Conservation (phyloP, 768 basidiomycete species). For the Gymnopilus dilepis region DNA sequence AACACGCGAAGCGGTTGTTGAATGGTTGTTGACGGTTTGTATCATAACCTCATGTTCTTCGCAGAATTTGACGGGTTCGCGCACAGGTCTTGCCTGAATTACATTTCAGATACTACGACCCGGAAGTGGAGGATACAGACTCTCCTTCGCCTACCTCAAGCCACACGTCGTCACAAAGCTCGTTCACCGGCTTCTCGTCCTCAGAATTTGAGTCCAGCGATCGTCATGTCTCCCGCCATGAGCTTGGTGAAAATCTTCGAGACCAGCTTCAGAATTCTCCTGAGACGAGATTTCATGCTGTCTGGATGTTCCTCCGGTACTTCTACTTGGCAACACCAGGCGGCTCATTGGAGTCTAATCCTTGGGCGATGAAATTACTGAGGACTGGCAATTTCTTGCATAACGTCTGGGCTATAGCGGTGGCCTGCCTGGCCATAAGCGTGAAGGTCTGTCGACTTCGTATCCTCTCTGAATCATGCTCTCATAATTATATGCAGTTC, state of each 20-base stretch:
- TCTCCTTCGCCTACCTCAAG: slow-evolving; percentile 18
- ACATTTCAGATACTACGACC: slow-evolving; percentile 18
- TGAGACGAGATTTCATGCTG: slow-evolving; percentile 71
- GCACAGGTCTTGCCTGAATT: slow-evolving; percentile 27
- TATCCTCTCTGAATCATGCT: not conserved
- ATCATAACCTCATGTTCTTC: slow-evolving; percentile 21
- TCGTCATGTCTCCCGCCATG: slow-evolving; percentile 10
- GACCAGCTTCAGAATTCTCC: slow-evolving; percentile 60
- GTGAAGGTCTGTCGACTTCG: slow-evolving; percentile 58
- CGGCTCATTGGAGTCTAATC: not conserved
- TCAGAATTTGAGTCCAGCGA: not conserved
- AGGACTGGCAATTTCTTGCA: slow-evolving; percentile 10
- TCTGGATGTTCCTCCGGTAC: slow-evolving; percentile 62
- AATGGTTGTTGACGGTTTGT: slow-evolving; percentile 45
- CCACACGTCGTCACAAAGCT: slow-evolving; percentile 1
- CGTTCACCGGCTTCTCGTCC: slow-evolving; percentile 16
- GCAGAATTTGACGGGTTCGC: not conserved
- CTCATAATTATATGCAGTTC: slow-evolving; percentile 40
- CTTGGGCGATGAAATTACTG: not conserved
- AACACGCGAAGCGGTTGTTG: slow-evolving; percentile 23
- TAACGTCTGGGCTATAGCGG: slow-evolving; percentile 60
- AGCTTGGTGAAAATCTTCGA: slow-evolving; percentile 38
- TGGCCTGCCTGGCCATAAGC: slow-evolving; percentile 63
- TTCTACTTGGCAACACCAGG: slow-evolving; percentile 45
- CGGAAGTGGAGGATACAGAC: not conserved